Percentiles rank a stretch among this genome's conserved stretches.
These are phyloP conservation scores for Periglandula ipomoeae DNA, from an alignment of 2,329 filamentous ascomycete genomes.

Conservation along the genomic window DNA sequence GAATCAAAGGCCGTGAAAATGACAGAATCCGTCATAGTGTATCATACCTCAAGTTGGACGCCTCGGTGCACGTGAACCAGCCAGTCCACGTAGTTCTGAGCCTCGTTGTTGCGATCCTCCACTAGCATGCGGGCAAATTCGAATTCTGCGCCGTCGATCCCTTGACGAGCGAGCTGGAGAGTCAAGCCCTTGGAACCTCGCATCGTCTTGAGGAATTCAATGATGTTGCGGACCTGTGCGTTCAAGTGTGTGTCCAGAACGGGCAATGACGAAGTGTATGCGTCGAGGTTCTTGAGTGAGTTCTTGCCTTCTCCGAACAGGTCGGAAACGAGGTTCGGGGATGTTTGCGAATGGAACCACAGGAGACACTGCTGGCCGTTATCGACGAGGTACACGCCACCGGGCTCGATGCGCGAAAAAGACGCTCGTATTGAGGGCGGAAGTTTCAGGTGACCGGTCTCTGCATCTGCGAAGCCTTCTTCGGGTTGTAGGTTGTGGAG, in stretches of 20 bases:
- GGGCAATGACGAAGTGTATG: slow-evolving; percentile 71
- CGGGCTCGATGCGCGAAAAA: slow-evolving; percentile 82
- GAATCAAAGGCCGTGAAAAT: not conserved
- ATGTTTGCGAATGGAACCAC: slow-evolving; percentile 89
- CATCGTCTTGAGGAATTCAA: slow-evolving; percentile 74
- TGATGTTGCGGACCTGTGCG: slow-evolving; percentile 85
- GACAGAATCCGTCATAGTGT: not conserved
- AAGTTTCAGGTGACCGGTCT: slow-evolving; percentile 79
- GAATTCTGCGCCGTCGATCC: slow-evolving; percentile 88
- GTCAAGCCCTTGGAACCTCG: slow-evolving; percentile 82
- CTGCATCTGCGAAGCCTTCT: slow-evolving; percentile 83
- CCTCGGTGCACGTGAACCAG: slow-evolving; percentile 88
- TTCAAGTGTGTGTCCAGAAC: slow-evolving; percentile 87
- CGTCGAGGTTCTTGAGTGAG: slow-evolving; percentile 66
- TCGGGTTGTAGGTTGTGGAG: slow-evolving; percentile 80
- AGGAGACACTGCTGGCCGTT: slow-evolving; percentile 88
- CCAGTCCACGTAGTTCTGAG: slow-evolving; percentile 98
- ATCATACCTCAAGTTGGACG: slow-evolving; percentile 75
- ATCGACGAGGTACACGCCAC: slow-evolving; percentile 89
- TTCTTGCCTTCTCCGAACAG: slow-evolving; percentile 71
- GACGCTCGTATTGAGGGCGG: slow-evolving; percentile 73
- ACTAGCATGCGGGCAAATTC: slow-evolving; percentile 88
- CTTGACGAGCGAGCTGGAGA: slow-evolving; percentile 84
- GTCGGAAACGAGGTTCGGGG: slow-evolving; percentile 81
- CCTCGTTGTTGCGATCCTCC: slow-evolving; percentile 95